phyloP scores from a whole-genome alignment of 352 stramenopile genomes.

The Albugo laibachii region DNA sequence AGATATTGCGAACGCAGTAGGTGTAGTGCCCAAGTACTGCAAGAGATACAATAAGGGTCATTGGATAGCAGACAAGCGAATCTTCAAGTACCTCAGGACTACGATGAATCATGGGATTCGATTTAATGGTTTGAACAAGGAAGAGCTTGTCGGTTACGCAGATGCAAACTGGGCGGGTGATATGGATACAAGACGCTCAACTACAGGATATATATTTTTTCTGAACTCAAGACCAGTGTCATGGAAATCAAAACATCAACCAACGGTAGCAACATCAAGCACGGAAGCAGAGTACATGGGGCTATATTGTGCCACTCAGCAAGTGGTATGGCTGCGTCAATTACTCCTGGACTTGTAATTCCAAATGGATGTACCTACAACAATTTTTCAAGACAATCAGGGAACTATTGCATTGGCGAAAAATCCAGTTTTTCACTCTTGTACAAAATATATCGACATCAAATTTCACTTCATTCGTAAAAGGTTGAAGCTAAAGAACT shows the following conservation, averaged over 20 bases:
- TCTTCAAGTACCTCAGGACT: no score
- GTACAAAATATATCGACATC: slow-evolving; percentile 5
- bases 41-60: no score
- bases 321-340: background rate
- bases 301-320: slow-evolving; percentile 3
- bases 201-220: slow-evolving; percentile 5
- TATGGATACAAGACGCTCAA: background rate
- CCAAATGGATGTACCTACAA: background rate
- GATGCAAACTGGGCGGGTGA: slow-evolving; percentile 10
- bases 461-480: slow-evolving; percentile 3
- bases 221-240: slow-evolving; percentile 2
- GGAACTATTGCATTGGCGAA: slow-evolving; percentile 3
- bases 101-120: no score
- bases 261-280: slow-evolving; percentile 2
- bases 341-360: background rate
- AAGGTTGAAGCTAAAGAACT: slow-evolving; percentile 1
- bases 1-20: no score
- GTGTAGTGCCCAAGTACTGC: no score
- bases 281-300: slow-evolving; percentile 7
- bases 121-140: no score
- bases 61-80: no score
- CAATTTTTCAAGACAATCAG: slow-evolving; percentile 4
- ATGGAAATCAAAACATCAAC: slow-evolving; percentile 6
- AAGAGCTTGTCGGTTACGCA: background rate
- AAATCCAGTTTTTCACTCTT: slow-evolving; percentile 1